Base-by-base conservation (phyloP, 2,329 filamentous ascomycete species). In the Graphiopsis chlorocephala region DNA sequence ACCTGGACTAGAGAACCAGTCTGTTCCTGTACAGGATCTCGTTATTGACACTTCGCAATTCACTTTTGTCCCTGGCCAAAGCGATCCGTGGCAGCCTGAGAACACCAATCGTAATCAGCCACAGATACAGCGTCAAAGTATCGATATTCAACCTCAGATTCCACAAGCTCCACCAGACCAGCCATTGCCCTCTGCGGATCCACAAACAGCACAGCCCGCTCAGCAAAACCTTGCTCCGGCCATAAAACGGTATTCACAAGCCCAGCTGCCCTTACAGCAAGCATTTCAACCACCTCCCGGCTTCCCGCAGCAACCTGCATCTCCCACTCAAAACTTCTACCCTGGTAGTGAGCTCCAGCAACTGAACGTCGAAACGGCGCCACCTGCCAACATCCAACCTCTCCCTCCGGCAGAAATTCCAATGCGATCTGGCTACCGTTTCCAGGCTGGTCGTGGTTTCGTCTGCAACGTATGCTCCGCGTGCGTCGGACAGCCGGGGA, bases 201-300 rank as follows among this genome's bases (percentile, higher is more conserved):
- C 47, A 20, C 29, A n/a, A n/a, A 15, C 31, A 10, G 17, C 23
- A 15, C 59, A 53, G 29, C n/a, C 17, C n/a, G 25, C 17, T 31
- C 42, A 48, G n/a, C 23, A 29, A 15, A n/a, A 29, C 15, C 38
- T 28, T 5, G 26, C 10, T 8, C 26, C 45, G 4, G 4, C 15
- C 29, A n/a, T 20, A 14, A 29, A 61, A 33, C 35, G 52, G 52
- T 17, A 20, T 14, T 20, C n/a, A 28, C 28, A 33, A 20, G 45
- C 45, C 25, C 47, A 52, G 26, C 29, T 52, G 3, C 59, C 59
- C 15, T 31, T 61, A n/a, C 59, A 61, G 14, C 45, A 61, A 38
- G 23, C 59, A 7, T 61, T 35, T 15, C 59, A 52, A 26, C 59
- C 59, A n/a, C 59, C 59, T 4, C 59, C 59, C 3, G 59, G 59